A percentile compares a stretch with the other conserved stretches of the same genome.
Evolutionary conservation across 768 basidiomycete genomes (phyloP).

Genomic region (Mycena vitilis): DNA sequence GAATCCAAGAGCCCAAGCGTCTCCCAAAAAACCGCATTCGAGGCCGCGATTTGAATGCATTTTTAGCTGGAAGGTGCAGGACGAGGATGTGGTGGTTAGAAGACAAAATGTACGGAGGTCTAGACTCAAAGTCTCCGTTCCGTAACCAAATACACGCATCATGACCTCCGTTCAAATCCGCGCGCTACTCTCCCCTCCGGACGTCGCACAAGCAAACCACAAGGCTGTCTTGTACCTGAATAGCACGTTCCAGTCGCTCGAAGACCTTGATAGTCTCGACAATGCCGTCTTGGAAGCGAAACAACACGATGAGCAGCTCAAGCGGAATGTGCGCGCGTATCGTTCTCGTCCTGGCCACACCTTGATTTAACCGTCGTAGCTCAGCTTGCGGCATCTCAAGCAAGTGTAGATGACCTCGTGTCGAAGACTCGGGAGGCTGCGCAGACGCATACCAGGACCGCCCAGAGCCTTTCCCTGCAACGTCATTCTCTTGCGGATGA

Average conservation of each 20-base stretch:
- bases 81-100: constrained; percentile 5
- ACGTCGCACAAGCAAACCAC: constrained; percentile 47
- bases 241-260: constrained; percentile 57
- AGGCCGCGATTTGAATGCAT: neutral
- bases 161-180: constrained; percentile 61
- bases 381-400: constrained; percentile 70
- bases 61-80: neutral
- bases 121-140: constrained; percentile 14
- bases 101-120: neutral
- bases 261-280: constrained; percentile 64
- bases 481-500: constrained; percentile 85
- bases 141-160: constrained; percentile 1
- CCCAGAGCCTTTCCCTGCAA: constrained; percentile 80
- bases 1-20: no score
- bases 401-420: constrained; percentile 59
- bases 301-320: constrained; percentile 52
- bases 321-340: constrained; percentile 56
- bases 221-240: constrained; percentile 57
- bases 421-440: constrained; percentile 60
- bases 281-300: constrained; percentile 56
- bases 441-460: constrained; percentile 65
- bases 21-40: no score
- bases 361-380: constrained; percentile 56
- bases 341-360: constrained; percentile 32
- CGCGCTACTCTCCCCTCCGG: constrained; percentile 62